Percentiles rank a stretch among this genome's conserved stretches.
Conservation (phyloP, 2,329 filamentous ascomycete genomes). For the Ascochyta lentis region DNA sequence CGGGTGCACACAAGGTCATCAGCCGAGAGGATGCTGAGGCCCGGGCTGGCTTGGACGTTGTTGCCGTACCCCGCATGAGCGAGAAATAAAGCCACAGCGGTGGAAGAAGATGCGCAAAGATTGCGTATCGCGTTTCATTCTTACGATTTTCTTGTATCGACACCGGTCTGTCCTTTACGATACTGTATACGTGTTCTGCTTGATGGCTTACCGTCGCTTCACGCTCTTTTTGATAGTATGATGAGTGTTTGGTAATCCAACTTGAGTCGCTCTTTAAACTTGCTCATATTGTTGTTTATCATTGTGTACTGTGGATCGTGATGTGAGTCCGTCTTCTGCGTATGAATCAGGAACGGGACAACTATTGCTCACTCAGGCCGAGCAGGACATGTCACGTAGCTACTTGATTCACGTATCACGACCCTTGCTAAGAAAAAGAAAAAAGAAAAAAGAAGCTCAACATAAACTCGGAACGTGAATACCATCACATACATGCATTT, state of each 20-base stretch:
- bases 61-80: slow-evolving; percentile 8
- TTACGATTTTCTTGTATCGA: slow-evolving; percentile 1
- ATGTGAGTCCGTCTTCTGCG: no score
- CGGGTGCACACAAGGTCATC: slow-evolving; percentile 40
- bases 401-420: no score
- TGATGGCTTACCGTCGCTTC: slow-evolving; percentile 1
- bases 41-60: slow-evolving; percentile 32
- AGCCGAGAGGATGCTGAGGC: slow-evolving; percentile 47
- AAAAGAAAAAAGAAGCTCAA: no score
- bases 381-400: no score
- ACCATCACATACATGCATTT: no score
- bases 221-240: slow-evolving; percentile 4
- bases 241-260: background rate
- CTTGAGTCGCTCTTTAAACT: slow-evolving; percentile 7
- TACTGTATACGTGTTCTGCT: background rate
- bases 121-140: background rate
- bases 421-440: no score
- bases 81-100: slow-evolving; percentile 22
- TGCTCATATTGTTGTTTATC: background rate
- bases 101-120: background rate
- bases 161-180: slow-evolving; percentile 1
- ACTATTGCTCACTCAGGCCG: no score
- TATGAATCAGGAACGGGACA: no score
- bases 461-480: no score
- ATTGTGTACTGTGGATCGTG: background rate